These are phyloP conservation scores for Adansonia grandidieri DNA, from an alignment of 441 rosid genomes.

Conservation along the genomic window DNA sequence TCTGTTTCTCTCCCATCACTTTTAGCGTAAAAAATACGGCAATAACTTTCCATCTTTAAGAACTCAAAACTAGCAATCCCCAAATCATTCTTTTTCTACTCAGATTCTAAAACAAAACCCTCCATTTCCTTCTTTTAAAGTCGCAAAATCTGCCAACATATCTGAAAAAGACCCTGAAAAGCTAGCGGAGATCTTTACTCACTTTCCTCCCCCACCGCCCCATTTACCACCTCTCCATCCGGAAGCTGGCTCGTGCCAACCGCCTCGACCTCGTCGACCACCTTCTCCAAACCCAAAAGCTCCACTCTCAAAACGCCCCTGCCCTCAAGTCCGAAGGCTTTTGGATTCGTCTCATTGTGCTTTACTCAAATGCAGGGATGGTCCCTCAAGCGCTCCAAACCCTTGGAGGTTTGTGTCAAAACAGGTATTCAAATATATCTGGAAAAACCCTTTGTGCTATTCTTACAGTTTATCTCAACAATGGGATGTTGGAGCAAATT, in stretches of 20 bases:
- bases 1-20: slow-evolving; percentile 6
- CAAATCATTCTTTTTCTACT: slow-evolving; percentile 32
- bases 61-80: slow-evolving; percentile 21
- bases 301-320: slow-evolving; percentile 10
- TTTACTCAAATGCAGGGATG: slow-evolving; percentile 38
- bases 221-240: slow-evolving; percentile 37
- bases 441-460: slow-evolving; percentile 39
- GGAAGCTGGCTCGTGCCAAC: slow-evolving; percentile 35
- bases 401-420: slow-evolving; percentile 22
- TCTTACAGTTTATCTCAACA: slow-evolving; percentile 34
- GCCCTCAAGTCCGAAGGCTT: slow-evolving; percentile 36
- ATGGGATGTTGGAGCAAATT: slow-evolving; percentile 27
- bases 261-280: slow-evolving; percentile 40
- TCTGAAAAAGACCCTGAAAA: slow-evolving; percentile 37
- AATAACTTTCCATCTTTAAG: slow-evolving; percentile 37
- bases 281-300: slow-evolving; percentile 27
- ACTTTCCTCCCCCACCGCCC: slow-evolving; percentile 44
- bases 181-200: slow-evolving; percentile 33
- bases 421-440: slow-evolving; percentile 25
- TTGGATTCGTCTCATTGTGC: slow-evolving; percentile 42
- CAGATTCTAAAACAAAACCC: slow-evolving; percentile 2
- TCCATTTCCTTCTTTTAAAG: slow-evolving; percentile 36
- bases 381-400: slow-evolving; percentile 32
- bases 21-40: background rate
- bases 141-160: slow-evolving; percentile 35